Conservation (phyloP, 768 basidiomycete genomes). For the Naganishia onofrii region DNA sequence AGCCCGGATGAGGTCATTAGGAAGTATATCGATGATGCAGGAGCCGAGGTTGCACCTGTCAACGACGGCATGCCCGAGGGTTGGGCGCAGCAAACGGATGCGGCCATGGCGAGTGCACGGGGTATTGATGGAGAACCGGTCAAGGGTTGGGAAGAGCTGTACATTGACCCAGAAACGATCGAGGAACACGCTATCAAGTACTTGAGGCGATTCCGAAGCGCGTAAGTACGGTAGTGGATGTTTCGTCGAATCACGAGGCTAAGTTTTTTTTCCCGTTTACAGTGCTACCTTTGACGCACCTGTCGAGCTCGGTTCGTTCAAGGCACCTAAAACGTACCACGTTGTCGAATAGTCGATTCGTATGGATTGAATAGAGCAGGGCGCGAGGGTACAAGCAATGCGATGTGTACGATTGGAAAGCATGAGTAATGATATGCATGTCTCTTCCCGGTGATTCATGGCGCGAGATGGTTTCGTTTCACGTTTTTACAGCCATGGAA, state of each 20-base stretch:
- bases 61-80: slow-evolving; percentile 35
- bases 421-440: too few species aligned
- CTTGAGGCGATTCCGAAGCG: slow-evolving; percentile 80
- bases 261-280: neutral
- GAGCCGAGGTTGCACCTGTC: slow-evolving; percentile 51
- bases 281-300: slow-evolving; percentile 51
- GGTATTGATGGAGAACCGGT: slow-evolving; percentile 54
- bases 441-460: too few species aligned
- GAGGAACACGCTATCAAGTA: slow-evolving; percentile 86
- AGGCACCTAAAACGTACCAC: slow-evolving; percentile 50
- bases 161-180: slow-evolving; percentile 75
- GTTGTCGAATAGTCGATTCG: slow-evolving; percentile 42
- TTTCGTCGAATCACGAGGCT: neutral
- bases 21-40: slow-evolving; percentile 74
- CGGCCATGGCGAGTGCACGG: slow-evolving; percentile 22
- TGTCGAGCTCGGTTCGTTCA: slow-evolving; percentile 49
- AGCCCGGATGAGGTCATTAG: slow-evolving; percentile 86
- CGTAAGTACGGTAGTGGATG: slow-evolving; percentile 60
- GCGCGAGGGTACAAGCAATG: too few species aligned
- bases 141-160: slow-evolving; percentile 80
- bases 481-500: too few species aligned
- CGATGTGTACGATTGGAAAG: too few species aligned
- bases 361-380: too few species aligned
- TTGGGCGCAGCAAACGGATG: slow-evolving; percentile 34
- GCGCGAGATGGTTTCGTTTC: too few species aligned